Base-by-base conservation (phyloP, 2,329 filamentous ascomycete genomes). In the Pyrenochaeta sp. region DNA sequence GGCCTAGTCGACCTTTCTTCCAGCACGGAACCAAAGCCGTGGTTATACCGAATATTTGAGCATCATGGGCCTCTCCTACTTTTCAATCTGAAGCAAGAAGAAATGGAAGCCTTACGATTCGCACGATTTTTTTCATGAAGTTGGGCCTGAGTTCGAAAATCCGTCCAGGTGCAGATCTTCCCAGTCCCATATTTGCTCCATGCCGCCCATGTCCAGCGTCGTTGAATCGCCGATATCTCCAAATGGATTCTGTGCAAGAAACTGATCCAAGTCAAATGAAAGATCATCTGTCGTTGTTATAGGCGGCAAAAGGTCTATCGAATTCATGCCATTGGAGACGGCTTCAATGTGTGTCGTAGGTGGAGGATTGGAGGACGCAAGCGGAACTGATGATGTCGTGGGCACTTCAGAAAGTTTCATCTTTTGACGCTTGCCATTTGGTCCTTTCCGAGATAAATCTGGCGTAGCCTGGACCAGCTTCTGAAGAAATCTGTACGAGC, bases 101-200 rank as follows among this genome's bases (percentile, higher is more conserved):
- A n/a, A n/a, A n/a, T n/a, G n/a, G n/a, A n/a, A n/a, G n/a, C n/a
- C n/a, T n/a, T n/a, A n/a, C n/a, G n/a, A n/a, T n/a, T n/a, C n/a
- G n/a, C n/a, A n/a, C n/a, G n/a, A n/a, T n/a, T n/a, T n/a, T n/a
- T n/a, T n/a, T n/a, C n/a, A n/a, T n/a, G n/a, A n/a, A n/a, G n/a
- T n/a, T n/a, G n/a, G n/a, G n/a, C n/a, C n/a, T n/a, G 8, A 8
- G 27, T 55, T 44, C 8, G 46, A 8, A 17, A 47, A 48, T 2
- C 27, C 38, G 20, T 67, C 57, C 3, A 67, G 45, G 34, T 65
- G 61, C 18, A 68, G 22, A 19, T 57, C 45, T 3, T 63, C 60
- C 63, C 63, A 68, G 28, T 62, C 59, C 61, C 64, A 69, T 0
- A 67, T 64, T 10, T 60, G 55, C 42, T 67, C 65, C 55, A 68